Base-by-base conservation (phyloP, 306 rosid species). In the Fragaria ananassa region DNA sequence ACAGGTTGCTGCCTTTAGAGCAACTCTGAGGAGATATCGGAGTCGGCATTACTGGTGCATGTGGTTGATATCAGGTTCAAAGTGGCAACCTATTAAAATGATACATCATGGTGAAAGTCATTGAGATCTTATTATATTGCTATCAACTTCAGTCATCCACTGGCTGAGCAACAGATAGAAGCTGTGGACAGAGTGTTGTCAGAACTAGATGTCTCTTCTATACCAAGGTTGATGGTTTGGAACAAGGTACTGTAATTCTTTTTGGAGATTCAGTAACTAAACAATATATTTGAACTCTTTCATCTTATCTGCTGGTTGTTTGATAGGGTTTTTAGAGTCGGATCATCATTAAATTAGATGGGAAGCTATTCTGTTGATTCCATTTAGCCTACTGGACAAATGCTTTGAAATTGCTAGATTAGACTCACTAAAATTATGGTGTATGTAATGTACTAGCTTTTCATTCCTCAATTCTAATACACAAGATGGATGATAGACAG, bases 1-100 rank as follows among this genome's bases (percentile, higher is more conserved):
- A 74, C 75, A 96, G 99, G 89, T 92, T 86, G 99, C 99, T 84
- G 98, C 99, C 80, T 92, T 96, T 81, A 92, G 97, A 86, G 99
- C 98, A 45, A 96, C 99, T 8, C 81, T 77, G 99, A 92, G 89
- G 98, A 96, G 86, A 96, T 96, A 84, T 84, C 98, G 35, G 99
- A 92, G 83, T 92, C 98, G 9, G 86, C 96, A 17, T 83, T 89
- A 44, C 76, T 96, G 87, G 98, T 96, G 79, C 98, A 96, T 77
- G 93, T 96, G 83, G 88, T 92, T 50, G 98, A 91, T 83, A 91
- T 95, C 86, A 91, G 99, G 99, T 95, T 83, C 74, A 57, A 47
- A 63, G 56, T 63, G 31, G 56, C 45, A 61, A 71, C 81, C 37
- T 69, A 53, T 75, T 78, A 37, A 58, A 23, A 41, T 49, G 71